phyloP scores from a whole-genome alignment of 345 rosid species.

The Cochlearia excelsa region DNA sequence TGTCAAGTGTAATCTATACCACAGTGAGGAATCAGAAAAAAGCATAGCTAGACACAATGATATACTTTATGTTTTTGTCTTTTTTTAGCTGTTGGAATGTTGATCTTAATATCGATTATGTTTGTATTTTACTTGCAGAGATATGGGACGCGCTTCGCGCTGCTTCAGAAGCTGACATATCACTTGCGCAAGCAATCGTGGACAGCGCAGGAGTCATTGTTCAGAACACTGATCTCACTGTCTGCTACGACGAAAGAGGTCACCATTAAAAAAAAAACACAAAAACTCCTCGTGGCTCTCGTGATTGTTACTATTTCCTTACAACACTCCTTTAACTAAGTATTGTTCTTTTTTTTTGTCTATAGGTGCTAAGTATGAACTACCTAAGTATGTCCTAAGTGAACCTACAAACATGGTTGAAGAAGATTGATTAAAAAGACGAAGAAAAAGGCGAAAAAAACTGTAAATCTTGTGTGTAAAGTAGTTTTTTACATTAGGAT shows the following conservation, averaged over 20 bases:
- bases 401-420: conserved; percentile 85
- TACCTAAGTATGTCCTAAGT: conserved; percentile 86
- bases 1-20: neutral
- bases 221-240: conserved; percentile 73
- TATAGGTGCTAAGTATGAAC: conserved; percentile 92
- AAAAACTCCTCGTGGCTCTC: neutral
- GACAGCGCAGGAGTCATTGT: conserved; percentile 85
- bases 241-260: conserved; percentile 95
- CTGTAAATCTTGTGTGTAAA: conserved; percentile 35
- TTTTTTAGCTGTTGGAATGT: neutral
- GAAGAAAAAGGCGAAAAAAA: conserved; percentile 1
- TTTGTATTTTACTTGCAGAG: conserved; percentile 41
- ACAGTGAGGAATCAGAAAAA: neutral
- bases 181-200: conserved; percentile 74
- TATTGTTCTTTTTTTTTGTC: conserved; percentile 22
- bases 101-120: conserved; percentile 6
- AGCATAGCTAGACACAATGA: neutral
- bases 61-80: neutral
- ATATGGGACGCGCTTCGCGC: conserved; percentile 95
- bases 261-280: neutral
- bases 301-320: conserved; percentile 3
- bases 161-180: conserved; percentile 74
- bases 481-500: conserved; percentile 36
- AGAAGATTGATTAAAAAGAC: conserved; percentile 39
- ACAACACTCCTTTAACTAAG: conserved; percentile 1